Evolutionary conservation across 108 stramenopile species (phyloP).

Genomic region (Schizochytrium sp.): DNA sequence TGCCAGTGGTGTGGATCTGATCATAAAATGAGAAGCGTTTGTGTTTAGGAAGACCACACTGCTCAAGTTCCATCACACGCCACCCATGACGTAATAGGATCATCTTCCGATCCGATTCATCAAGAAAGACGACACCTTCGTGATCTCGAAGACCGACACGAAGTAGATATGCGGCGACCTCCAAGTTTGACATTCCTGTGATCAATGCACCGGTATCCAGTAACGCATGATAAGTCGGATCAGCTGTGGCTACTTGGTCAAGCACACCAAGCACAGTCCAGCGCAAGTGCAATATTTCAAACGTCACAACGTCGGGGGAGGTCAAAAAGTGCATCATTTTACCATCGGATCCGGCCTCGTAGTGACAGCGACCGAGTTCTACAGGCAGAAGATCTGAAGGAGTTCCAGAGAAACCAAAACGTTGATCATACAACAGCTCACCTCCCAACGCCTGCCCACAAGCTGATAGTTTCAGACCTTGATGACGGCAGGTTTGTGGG

Average conservation of each 20-base stretch:
- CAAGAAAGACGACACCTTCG: slow-evolving; percentile 76
- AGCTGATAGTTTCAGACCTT: slow-evolving; percentile 94
- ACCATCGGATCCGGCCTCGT: slow-evolving; percentile 95
- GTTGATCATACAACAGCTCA: slow-evolving; percentile 65
- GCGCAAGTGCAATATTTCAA: slow-evolving; percentile 71
- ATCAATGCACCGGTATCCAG: slow-evolving; percentile 77
- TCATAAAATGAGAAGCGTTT: slow-evolving; percentile 79
- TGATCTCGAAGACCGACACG: slow-evolving; percentile 60
- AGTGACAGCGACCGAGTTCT: slow-evolving; percentile 91
- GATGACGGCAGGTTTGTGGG: slow-evolving; percentile 92
- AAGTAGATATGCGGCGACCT: slow-evolving; percentile 69
- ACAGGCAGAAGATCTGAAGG: slow-evolving; percentile 68
- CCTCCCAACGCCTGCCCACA: slow-evolving; percentile 82
- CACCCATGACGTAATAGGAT: slow-evolving; percentile 53
- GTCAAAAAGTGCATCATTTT: slow-evolving; percentile 93
- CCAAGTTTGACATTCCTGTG: slow-evolving; percentile 69
- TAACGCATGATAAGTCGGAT: slow-evolving; percentile 70
- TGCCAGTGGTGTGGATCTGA: slow-evolving; percentile 78
- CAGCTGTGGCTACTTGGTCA: slow-evolving; percentile 76
- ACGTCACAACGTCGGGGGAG: slow-evolving; percentile 85
- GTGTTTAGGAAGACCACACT: slow-evolving; percentile 64
- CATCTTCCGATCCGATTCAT: slow-evolving; percentile 69
- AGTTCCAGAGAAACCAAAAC: slow-evolving; percentile 73
- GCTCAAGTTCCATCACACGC: slow-evolving; percentile 65
- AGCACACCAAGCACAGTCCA: slow-evolving; percentile 86